Evolutionary conservation across 2,329 filamentous ascomycete species (phyloP).

Genomic region (Pezicula rhizophila): DNA sequence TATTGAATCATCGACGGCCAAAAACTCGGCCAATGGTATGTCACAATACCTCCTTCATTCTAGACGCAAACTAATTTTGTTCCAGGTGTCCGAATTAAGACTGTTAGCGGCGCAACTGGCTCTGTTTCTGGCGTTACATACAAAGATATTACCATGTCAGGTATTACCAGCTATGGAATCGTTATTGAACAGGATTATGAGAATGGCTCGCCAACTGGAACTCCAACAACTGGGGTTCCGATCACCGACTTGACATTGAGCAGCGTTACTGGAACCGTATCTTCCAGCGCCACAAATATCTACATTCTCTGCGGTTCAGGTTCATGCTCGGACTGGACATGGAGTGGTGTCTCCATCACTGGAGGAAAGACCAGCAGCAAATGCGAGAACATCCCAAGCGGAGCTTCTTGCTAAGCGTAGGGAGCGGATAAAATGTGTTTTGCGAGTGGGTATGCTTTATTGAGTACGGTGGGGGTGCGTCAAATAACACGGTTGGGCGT

Average conservation of each 20-base stretch:
- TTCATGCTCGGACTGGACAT: conserved; percentile 47
- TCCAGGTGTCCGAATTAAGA: conserved; percentile 46
- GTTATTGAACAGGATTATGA: conserved; percentile 51
- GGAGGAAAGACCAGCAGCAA: conserved; percentile 41
- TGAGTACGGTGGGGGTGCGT: too few relatives aligned
- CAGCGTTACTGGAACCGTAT: conserved; percentile 38
- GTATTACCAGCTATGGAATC: conserved; percentile 39
- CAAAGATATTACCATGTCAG: conserved; percentile 42
- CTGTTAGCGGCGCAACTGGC: conserved; percentile 43
- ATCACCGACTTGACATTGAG: conserved; percentile 48
- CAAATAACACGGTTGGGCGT: too few relatives aligned
- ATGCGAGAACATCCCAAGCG: conserved; percentile 32
- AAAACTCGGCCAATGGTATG: conserved; percentile 46
- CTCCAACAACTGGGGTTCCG: conserved; percentile 23
- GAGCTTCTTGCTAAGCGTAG: conserved; percentile 16
- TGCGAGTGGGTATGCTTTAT: too few relatives aligned
- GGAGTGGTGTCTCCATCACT: conserved; percentile 41
- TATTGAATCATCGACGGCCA: conserved; percentile 41
- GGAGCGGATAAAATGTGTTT: not conserved
- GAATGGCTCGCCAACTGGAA: conserved; percentile 22
- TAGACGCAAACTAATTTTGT: conserved; percentile 1
- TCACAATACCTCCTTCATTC: conserved; percentile 30
- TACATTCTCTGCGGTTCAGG: conserved; percentile 49
- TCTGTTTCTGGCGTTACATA: conserved; percentile 46
- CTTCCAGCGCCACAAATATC: conserved; percentile 31